phyloP scores from a whole-genome alignment of 2,329 filamentous ascomycete species.

The Huntiella savannae region DNA sequence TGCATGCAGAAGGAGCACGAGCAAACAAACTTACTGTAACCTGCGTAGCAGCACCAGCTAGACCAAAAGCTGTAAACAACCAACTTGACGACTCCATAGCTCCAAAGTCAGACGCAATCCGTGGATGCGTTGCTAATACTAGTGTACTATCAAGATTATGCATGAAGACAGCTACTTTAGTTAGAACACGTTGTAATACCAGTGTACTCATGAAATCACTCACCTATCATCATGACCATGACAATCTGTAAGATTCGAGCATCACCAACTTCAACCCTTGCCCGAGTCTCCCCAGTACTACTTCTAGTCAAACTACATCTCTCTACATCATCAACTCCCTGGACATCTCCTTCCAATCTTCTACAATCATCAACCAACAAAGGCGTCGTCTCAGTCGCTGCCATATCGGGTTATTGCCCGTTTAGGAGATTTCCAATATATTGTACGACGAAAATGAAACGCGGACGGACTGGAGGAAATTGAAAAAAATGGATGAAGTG shows the following conservation, averaged over 20 bases:
- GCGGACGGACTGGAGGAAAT: no score
- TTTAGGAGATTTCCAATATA: no score
- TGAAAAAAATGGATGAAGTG: no score
- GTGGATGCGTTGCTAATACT: constrained; percentile 45
- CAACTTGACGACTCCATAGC: constrained; percentile 33
- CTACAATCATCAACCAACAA: no score
- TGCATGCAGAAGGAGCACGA: background rate
- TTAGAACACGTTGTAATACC: background rate
- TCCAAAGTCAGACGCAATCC: constrained; percentile 41
- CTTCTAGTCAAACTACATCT: background rate
- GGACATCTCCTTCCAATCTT: background rate
- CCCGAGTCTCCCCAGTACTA: background rate
- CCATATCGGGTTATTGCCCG: no score
- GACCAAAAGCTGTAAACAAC: constrained; percentile 18
- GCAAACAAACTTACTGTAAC: constrained; percentile 12
- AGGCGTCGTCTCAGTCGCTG: no score
- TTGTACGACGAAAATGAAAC: no score
- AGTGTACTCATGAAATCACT: background rate
- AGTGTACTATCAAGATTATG: constrained; percentile 45
- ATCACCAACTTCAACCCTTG: background rate
- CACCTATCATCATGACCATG: constrained; percentile 13
- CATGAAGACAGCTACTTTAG: constrained; percentile 30
- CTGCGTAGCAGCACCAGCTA: constrained; percentile 18
- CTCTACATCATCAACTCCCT: background rate
- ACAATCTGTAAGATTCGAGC: constrained; percentile 5